A percentile compares a stretch with the other conserved stretches of the same genome.
Evolutionary conservation across 2,329 filamentous ascomycete genomes (phyloP).

Genomic region (Alternaria sp.): DNA sequence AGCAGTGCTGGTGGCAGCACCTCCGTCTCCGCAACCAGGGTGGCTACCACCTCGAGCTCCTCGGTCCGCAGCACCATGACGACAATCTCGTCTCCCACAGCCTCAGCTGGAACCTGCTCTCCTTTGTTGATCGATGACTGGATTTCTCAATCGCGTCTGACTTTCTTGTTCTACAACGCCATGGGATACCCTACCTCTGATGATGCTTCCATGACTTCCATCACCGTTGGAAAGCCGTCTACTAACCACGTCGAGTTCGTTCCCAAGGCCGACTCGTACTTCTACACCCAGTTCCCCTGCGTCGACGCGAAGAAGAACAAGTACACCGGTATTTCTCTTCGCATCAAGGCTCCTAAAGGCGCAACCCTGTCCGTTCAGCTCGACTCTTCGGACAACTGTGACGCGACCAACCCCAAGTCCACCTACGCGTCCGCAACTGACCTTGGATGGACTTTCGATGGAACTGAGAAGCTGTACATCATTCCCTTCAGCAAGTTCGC

Average conservation of each 20-base stretch:
- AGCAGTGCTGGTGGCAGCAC: slow-evolving; percentile 9
- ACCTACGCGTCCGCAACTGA: slow-evolving; percentile 53
- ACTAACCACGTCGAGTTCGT: slow-evolving; percentile 60
- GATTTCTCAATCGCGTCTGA: slow-evolving; percentile 66
- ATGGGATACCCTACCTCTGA: slow-evolving; percentile 63
- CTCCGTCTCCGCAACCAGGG: not conserved
- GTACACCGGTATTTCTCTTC: slow-evolving; percentile 63
- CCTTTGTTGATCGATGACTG: slow-evolving; percentile 64
- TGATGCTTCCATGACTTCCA: slow-evolving; percentile 63
- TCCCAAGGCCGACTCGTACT: slow-evolving; percentile 60
- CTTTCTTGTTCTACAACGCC: slow-evolving; percentile 67
- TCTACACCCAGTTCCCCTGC: slow-evolving; percentile 65
- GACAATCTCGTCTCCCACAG: slow-evolving; percentile 6
- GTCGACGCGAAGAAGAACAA: slow-evolving; percentile 55
- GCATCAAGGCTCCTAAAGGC: slow-evolving; percentile 61
- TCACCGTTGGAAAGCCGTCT: slow-evolving; percentile 57
- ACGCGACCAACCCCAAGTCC: slow-evolving; percentile 45
- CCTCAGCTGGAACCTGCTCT: slow-evolving; percentile 48
- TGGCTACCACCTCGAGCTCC: not conserved
- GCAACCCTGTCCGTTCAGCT: slow-evolving; percentile 61
- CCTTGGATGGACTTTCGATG: slow-evolving; percentile 67
- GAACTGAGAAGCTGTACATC: slow-evolving; percentile 64
- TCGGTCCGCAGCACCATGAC: slow-evolving; percentile 3
- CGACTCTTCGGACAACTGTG: slow-evolving; percentile 56
- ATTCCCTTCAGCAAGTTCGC: slow-evolving; percentile 62